phyloP scores from a whole-genome alignment of 805 yeast genomes.

The Candida jianshihensis region DNA sequence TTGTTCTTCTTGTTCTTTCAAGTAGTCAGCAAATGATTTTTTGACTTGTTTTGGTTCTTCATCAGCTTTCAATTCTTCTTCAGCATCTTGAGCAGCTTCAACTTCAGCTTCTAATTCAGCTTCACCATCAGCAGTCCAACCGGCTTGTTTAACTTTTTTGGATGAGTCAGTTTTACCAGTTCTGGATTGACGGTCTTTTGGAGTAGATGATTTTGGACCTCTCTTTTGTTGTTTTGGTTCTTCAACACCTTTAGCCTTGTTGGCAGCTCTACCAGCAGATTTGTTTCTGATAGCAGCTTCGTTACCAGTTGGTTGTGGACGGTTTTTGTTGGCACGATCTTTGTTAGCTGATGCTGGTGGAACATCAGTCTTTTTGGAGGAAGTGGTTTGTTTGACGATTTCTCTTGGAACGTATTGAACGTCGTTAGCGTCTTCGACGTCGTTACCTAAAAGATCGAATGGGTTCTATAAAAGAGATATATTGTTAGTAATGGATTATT shows the following conservation, averaged over 20 bases:
- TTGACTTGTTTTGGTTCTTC: slow-evolving; percentile 43
- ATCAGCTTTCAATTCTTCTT: slow-evolving; percentile 35
- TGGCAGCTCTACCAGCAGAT: slow-evolving; percentile 59
- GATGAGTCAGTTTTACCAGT: slow-evolving; percentile 77
- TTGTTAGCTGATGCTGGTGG: slow-evolving; percentile 81
- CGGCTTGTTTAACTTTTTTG: slow-evolving; percentile 70
- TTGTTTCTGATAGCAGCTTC: slow-evolving; percentile 79
- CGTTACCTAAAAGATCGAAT: slow-evolving; percentile 79
- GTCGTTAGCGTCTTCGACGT: slow-evolving; percentile 68
- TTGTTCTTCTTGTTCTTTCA: slow-evolving; percentile 53
- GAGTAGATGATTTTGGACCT: slow-evolving; percentile 40
- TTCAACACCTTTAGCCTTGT: slow-evolving; percentile 42
- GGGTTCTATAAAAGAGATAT: slow-evolving; percentile 46
- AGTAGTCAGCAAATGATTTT: slow-evolving; percentile 82
- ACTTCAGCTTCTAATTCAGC: slow-evolving; percentile 62
- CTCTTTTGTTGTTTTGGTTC: slow-evolving; percentile 52
- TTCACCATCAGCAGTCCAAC: slow-evolving; percentile 80
- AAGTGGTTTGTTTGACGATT: slow-evolving; percentile 72
- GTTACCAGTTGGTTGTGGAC: slow-evolving; percentile 71
- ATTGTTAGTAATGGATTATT: slow-evolving; percentile 15
- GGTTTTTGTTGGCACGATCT: slow-evolving; percentile 67
- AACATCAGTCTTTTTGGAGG: slow-evolving; percentile 80
- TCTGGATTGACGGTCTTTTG: slow-evolving; percentile 79
- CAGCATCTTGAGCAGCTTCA: slow-evolving; percentile 46
- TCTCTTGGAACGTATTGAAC: slow-evolving; percentile 57